Evolutionary conservation across 2,329 filamentous ascomycete genomes (phyloP).

Genomic region (Eurotiales sp.): DNA sequence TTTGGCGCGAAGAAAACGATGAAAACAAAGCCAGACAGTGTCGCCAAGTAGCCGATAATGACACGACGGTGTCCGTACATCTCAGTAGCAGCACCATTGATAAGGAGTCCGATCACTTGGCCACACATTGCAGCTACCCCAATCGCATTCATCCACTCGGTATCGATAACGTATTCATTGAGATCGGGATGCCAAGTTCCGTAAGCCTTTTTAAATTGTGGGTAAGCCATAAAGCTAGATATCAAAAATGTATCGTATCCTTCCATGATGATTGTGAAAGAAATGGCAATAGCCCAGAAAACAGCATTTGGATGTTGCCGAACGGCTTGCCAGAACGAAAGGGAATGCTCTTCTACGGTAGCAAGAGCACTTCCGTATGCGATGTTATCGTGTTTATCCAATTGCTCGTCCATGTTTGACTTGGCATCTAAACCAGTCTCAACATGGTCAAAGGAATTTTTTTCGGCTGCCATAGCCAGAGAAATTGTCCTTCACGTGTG

Average conservation of each 20-base stretch:
- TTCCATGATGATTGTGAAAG: conserved; percentile 89
- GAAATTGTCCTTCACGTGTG: too few relatives aligned
- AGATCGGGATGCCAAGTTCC: conserved; percentile 25
- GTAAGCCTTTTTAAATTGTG: conserved; percentile 39
- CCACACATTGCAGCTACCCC: not conserved
- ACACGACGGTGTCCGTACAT: conserved; percentile 34
- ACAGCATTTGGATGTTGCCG: conserved; percentile 82
- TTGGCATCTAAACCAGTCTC: too few relatives aligned
- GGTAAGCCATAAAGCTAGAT: conserved; percentile 67
- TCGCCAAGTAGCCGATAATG: conserved; percentile 25
- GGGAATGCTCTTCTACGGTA: too few relatives aligned
- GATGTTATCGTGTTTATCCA: too few relatives aligned
- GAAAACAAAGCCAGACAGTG: conserved; percentile 40
- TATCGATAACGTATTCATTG: conserved; percentile 30
- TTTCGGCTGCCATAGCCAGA: too few relatives aligned
- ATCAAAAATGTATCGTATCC: conserved; percentile 78
- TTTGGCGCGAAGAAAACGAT: conserved; percentile 50
- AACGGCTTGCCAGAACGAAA: conserved; percentile 57
- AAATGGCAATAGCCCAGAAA: conserved; percentile 76
- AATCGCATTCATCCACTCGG: not conserved
- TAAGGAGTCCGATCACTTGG: not conserved
- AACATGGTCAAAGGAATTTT: too few relatives aligned
- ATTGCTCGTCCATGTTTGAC: too few relatives aligned
- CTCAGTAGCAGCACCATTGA: not conserved
- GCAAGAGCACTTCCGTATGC: too few relatives aligned